These are phyloP conservation scores for Prosopis cineraria DNA, from an alignment of 306 rosid genomes.

Conservation along the genomic window DNA sequence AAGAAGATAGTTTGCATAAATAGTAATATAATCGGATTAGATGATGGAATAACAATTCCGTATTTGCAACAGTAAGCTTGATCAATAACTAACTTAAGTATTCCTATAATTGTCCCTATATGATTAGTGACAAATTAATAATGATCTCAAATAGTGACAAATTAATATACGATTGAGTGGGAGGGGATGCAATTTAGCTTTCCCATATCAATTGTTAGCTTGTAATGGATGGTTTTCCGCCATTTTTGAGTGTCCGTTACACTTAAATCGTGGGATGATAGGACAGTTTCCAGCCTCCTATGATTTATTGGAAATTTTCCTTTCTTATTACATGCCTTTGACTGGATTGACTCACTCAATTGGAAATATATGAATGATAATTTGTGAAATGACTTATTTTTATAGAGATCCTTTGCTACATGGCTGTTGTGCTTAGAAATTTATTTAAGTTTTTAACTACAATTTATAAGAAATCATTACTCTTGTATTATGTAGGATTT, in stretches of 20 bases:
- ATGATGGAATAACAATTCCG: background rate
- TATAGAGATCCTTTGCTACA: background rate
- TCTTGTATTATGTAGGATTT: background rate
- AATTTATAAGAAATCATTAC: background rate
- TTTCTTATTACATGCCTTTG: background rate
- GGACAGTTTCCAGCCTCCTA: background rate
- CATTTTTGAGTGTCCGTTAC: background rate
- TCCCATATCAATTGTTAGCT: background rate
- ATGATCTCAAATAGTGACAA: background rate
- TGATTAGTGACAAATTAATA: background rate
- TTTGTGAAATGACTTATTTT: background rate
- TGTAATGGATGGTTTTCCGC: too few species aligned
- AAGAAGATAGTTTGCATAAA: background rate
- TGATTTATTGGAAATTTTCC: background rate
- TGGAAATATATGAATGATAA: background rate
- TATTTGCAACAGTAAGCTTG: background rate
- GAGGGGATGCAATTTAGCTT: background rate
- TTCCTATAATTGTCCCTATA: background rate
- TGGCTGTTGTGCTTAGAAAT: background rate
- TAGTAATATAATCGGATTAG: background rate
- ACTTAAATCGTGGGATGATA: background rate
- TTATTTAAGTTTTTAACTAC: background rate
- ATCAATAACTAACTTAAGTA: background rate
- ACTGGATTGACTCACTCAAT: conserved; percentile 7
- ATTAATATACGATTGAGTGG: too few species aligned